Conservation (phyloP, 2,329 filamentous ascomycete species). For the Neopestalotiopsis sp. region DNA sequence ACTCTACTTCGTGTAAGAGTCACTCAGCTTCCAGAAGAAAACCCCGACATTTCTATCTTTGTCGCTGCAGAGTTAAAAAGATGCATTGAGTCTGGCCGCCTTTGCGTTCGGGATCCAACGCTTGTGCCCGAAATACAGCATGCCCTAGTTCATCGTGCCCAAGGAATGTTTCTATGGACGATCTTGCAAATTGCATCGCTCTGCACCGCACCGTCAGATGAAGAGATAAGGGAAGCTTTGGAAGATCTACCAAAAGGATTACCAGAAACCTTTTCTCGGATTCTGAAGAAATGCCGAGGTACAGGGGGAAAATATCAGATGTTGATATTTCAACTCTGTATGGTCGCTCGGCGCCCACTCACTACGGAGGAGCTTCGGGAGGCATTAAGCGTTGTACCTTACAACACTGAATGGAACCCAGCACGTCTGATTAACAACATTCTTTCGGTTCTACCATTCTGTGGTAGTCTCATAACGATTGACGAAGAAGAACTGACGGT, state of each 20-base stretch:
- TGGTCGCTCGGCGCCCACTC: not conserved
- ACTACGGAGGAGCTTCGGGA: not conserved
- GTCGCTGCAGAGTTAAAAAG: not conserved
- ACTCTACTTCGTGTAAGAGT: too few relatives aligned
- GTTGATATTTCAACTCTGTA: not conserved
- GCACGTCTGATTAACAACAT: not conserved
- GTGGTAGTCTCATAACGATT: not conserved
- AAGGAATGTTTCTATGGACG: not conserved
- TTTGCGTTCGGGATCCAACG: too few relatives aligned
- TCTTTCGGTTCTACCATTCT: not conserved
- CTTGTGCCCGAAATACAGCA: not conserved
- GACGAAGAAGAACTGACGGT: not conserved
- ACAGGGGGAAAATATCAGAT: too few relatives aligned
- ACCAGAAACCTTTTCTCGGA: not conserved
- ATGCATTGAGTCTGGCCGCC: not conserved
- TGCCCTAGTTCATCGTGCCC: not conserved
- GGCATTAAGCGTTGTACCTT: not conserved
- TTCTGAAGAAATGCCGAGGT: too few relatives aligned
- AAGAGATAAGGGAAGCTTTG: not conserved
- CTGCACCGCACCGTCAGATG: not conserved
- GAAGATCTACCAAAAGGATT: not conserved
- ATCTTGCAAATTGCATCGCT: not conserved
- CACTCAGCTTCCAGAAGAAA: too few relatives aligned
- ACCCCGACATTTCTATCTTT: not conserved
- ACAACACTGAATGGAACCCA: not conserved